Percentiles rank a stretch among this genome's conserved stretches.
phyloP scores from a whole-genome alignment of 75 land plant genomes.

The Pinus taeda region DNA sequence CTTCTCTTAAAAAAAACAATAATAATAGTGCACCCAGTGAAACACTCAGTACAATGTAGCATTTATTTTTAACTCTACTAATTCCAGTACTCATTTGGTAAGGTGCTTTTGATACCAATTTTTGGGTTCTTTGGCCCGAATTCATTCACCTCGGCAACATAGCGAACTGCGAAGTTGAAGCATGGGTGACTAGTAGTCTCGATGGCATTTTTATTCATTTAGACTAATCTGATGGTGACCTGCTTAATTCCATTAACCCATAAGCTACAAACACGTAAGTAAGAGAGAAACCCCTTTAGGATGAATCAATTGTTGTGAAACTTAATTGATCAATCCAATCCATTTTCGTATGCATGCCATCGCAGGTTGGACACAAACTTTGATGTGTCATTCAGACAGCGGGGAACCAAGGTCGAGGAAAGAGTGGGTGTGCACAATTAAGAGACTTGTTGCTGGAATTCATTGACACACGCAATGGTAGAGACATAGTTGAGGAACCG shows the following conservation, averaged over 20 bases:
- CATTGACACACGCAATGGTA: slow-evolving; percentile 42
- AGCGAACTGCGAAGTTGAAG: slow-evolving; percentile 42
- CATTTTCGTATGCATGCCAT: slow-evolving; percentile 22
- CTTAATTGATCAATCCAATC: too few species aligned
- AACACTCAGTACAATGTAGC: too few species aligned
- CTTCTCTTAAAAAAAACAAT: too few species aligned
- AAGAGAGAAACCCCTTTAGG: slow-evolving; percentile 46
- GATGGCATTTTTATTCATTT: not conserved
- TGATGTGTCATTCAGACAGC: too few species aligned
- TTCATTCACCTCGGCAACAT: slow-evolving; percentile 49
- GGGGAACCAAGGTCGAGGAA: too few species aligned
- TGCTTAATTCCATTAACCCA: slow-evolving; percentile 46
- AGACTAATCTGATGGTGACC: not conserved
- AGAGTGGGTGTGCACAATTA: too few species aligned
- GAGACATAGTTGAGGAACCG: slow-evolving; percentile 50
- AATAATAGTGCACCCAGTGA: too few species aligned
- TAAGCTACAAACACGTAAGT: slow-evolving; percentile 34
- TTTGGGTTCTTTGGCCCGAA: slow-evolving; percentile 36
- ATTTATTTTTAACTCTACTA: too few species aligned
- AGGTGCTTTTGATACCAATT: not conserved
- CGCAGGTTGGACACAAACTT: slow-evolving; percentile 19
- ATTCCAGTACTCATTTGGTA: too few species aligned
- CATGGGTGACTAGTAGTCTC: slow-evolving; percentile 19
- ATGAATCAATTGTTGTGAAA: too few species aligned
- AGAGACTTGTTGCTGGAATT: not conserved